Conservation (phyloP, 108 stramenopile species). For the Cyclotella distinguenda region DNA sequence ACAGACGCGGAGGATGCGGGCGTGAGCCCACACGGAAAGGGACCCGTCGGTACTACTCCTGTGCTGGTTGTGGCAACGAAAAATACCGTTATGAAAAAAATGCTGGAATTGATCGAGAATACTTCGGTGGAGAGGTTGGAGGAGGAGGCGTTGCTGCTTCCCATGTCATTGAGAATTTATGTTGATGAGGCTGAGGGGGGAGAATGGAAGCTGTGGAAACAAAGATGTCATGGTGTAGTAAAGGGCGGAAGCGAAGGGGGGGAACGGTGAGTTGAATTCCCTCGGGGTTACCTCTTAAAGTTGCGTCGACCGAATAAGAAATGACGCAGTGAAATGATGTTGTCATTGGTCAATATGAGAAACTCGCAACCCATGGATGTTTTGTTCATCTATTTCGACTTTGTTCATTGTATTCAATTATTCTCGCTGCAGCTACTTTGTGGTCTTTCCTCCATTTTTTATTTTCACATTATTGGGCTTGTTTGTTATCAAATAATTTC, state of each 20-base stretch:
- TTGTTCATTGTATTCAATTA: too few relatives aligned
- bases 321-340: not conserved
- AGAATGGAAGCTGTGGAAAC: slow-evolving; percentile 22
- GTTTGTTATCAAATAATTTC: not conserved
- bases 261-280: slow-evolving; percentile 19
- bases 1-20: not conserved
- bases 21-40: not conserved
- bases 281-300: too few relatives aligned
- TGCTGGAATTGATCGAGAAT: slow-evolving; percentile 12
- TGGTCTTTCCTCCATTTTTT: not conserved
- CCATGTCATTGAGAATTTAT: slow-evolving; percentile 16
- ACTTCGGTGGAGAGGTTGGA: slow-evolving; percentile 6
- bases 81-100: slow-evolving; percentile 10
- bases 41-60: slow-evolving; percentile 10
- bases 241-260: slow-evolving; percentile 19
- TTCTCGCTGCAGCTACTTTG: too few relatives aligned
- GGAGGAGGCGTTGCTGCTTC: slow-evolving; percentile 35
- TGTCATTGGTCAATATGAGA: too few relatives aligned
- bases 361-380: too few relatives aligned
- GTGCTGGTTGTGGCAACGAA: slow-evolving; percentile 20
- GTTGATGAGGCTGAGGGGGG: slow-evolving; percentile 5
- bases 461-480: not conserved
- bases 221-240: slow-evolving; percentile 39
- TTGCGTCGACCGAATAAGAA: not conserved
- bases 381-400: too few relatives aligned